A percentile compares a stretch with the other conserved stretches of the same genome.
Evolutionary conservation across 495 filamentous ascomycete genomes (phyloP).

Genomic region (Amphirosellinia nigrospora): DNA sequence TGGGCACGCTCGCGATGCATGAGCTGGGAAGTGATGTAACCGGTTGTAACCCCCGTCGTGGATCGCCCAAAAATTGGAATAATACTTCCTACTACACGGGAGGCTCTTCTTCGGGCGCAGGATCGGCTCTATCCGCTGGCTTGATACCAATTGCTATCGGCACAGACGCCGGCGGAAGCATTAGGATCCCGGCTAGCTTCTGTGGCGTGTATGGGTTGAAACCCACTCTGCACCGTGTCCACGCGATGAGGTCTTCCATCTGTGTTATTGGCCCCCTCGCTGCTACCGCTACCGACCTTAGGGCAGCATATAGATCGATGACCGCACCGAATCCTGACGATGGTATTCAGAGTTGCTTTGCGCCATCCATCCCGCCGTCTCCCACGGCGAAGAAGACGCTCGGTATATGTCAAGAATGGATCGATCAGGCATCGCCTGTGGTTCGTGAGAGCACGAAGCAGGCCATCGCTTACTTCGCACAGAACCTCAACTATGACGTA

Average conservation of each 20-base stretch:
- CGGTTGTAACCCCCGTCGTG: slow-evolving; percentile 52
- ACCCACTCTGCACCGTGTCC: slow-evolving; percentile 75
- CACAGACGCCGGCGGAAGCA: slow-evolving; percentile 85
- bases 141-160: slow-evolving; percentile 83
- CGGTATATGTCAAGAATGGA: slow-evolving; percentile 79
- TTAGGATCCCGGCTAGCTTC: slow-evolving; percentile 81
- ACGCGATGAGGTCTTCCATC: slow-evolving; percentile 62
- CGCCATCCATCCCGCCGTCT: slow-evolving; percentile 51
- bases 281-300: slow-evolving; percentile 78
- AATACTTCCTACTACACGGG: slow-evolving; percentile 83
- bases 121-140: slow-evolving; percentile 76
- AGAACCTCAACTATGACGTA: slow-evolving; percentile 65
- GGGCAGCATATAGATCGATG: slow-evolving; percentile 78
- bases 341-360: slow-evolving; percentile 45
- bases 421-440: slow-evolving; percentile 66
- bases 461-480: slow-evolving; percentile 66
- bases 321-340: slow-evolving; percentile 68
- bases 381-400: slow-evolving; percentile 55
- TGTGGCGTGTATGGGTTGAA: slow-evolving; percentile 92
- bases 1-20: slow-evolving; percentile 93
- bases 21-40: slow-evolving; percentile 70
- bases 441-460: slow-evolving; percentile 66
- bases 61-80: slow-evolving; percentile 85
- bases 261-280: slow-evolving; percentile 80
- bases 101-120: slow-evolving; percentile 85